Evolutionary conservation across 2,329 filamentous ascomycete species (phyloP), one percentile per base, ranked within the genome.

Genomic region (Dactylellina leptospora): DNA sequence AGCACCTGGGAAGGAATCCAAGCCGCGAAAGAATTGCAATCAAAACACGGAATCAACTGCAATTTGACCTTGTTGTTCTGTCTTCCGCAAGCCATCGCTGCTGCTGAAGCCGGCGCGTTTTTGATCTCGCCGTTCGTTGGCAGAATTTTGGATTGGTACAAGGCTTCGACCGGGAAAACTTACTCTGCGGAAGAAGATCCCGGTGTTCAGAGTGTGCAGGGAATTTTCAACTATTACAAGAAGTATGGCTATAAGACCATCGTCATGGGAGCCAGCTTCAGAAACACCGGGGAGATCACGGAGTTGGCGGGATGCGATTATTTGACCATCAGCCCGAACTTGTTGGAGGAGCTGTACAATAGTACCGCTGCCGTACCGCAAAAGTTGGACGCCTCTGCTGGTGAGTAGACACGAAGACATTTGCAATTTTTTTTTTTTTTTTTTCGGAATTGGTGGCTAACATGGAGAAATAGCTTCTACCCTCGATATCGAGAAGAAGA

Each of bases 211-310:
- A 93, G 90, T 76, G 95, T 99, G 80, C 86, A 93, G 86, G 80
- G 79, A 82, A 99, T 99, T 85, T 99, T 90, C 88, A 95, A 99
- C 88, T 99, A 99, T 91, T 99, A 99, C 90, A 99, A 99, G 91
- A 97, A 97, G 87, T 91, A 85, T 82, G 92, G 90, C 82, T 97
- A 99, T 89, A 96, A 96, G 79, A 99, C 95, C 82, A 97, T 97
- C 78, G 95, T 99, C 83, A 99, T 99, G 95, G 95, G 95, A 80
- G 95, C 95, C 77, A 97, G 93, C 40, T 99, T 99, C 92, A 89
- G 95, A 81, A 97, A 90, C 85, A 84, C 84, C 75, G 95, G 95
- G 79, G 95, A 99, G 85, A 96, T 99, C 83, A 97, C 92, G 50
- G 95, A 99, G 86, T 88, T 99, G 74, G 93, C 93, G 80, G 95